A percentile compares a stretch with the other conserved stretches of the same genome.
Evolutionary conservation across 768 basidiomycete genomes (phyloP).

Genomic region (Infundibulicybe gibba): DNA sequence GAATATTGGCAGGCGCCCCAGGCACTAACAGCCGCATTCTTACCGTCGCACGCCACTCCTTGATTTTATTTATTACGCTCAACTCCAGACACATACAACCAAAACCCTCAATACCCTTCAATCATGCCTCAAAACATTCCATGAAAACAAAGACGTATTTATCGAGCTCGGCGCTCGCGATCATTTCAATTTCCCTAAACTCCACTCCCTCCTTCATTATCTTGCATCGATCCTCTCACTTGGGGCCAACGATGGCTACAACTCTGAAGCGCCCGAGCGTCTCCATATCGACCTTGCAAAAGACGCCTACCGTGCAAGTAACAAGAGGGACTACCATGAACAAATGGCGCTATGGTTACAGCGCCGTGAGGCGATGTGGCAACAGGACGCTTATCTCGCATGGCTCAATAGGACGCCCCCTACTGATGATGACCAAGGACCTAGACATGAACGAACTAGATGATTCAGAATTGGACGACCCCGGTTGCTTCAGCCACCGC

Average conservation of each 20-base stretch:
- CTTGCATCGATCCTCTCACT: slow-evolving; percentile 17
- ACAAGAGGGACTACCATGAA: slow-evolving; percentile 19
- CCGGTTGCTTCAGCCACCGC: no score
- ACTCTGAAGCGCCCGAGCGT: slow-evolving; percentile 29
- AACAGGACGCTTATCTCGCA: slow-evolving; percentile 16
- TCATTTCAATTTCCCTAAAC: slow-evolving; percentile 36
- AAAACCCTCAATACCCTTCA: slow-evolving; percentile 19
- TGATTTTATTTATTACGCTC: slow-evolving; percentile 33
- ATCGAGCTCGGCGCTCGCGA: slow-evolving; percentile 15
- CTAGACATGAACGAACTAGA: no score
- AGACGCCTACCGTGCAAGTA: slow-evolving; percentile 21
- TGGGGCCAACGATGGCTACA: slow-evolving; percentile 27
- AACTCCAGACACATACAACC: slow-evolving; percentile 21
- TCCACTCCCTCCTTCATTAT: slow-evolving; percentile 31
- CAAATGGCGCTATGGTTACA: slow-evolving; percentile 39
- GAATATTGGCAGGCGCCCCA: slow-evolving; percentile 20
- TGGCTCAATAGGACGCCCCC: slow-evolving; percentile 13
- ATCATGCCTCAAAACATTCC: slow-evolving; percentile 19
- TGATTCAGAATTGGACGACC: no score
- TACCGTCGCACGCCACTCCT: slow-evolving; percentile 16
- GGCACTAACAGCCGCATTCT: slow-evolving; percentile 13
- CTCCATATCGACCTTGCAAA: slow-evolving; percentile 44
- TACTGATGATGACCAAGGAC: no score
- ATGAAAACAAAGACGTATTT: slow-evolving; percentile 26
- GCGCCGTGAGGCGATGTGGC: slow-evolving; percentile 28